phyloP scores from a whole-genome alignment of 1,284 basidiomycete genomes.

The Peniophora sp. region DNA sequence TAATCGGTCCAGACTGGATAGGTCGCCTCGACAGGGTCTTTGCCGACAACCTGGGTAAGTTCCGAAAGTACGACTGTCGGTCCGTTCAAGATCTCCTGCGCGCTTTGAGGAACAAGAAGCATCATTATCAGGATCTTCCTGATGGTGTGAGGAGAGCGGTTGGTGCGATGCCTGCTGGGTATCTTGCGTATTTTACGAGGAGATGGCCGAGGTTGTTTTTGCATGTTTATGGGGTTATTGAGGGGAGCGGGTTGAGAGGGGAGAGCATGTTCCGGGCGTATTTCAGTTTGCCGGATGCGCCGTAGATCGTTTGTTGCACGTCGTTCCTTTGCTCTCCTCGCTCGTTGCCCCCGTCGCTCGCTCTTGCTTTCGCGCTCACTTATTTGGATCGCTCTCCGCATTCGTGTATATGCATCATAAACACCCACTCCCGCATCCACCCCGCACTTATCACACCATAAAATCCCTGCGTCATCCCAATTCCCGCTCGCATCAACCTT shows the following conservation, averaged over 20 bases:
- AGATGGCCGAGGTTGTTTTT: conserved; percentile 90
- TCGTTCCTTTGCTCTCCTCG: too few relatives aligned
- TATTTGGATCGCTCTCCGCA: too few relatives aligned
- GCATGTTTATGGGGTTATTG: conserved; percentile 83
- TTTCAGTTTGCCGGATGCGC: conserved; percentile 29
- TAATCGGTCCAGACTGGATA: conserved; percentile 89
- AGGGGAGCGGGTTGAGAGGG: conserved; percentile 52
- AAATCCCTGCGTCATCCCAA: too few relatives aligned
- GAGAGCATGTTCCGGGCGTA: conserved; percentile 86
- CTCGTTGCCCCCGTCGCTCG: too few relatives aligned
- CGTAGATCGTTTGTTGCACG: too few relatives aligned
- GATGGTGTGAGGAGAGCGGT: conserved; percentile 83
- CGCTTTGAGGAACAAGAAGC: conserved; percentile 97
- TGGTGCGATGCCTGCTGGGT: conserved; percentile 88
- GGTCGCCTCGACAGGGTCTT: conserved; percentile 81
- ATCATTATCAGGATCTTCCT: conserved; percentile 95
- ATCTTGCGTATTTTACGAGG: conserved; percentile 86
- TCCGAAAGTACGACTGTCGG: conserved; percentile 89
- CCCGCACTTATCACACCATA: too few relatives aligned
- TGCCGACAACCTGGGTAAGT: conserved; percentile 93
- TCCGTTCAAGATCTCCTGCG: conserved; percentile 89
- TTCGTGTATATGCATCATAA: too few relatives aligned
- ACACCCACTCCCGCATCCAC: too few relatives aligned
- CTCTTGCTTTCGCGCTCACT: too few relatives aligned
- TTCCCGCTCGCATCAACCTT: too few relatives aligned